These are phyloP conservation scores for Starmerella davenportii DNA, from an alignment of 805 yeast genomes.

Conservation along the genomic window DNA sequence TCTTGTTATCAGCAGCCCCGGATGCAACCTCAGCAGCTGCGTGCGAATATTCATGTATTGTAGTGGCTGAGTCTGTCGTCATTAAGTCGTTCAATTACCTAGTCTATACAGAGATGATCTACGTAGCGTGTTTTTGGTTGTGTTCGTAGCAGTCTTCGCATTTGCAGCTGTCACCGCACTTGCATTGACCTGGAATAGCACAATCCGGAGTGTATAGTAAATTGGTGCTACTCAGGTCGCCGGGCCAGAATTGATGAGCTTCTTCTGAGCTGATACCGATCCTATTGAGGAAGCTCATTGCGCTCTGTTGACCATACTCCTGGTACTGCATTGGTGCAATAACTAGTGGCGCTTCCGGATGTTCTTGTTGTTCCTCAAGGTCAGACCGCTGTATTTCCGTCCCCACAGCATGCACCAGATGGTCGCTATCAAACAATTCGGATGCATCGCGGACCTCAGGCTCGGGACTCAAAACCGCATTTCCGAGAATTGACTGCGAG, in stretches of 20 bases:
- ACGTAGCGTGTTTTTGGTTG: background rate
- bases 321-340: conserved; percentile 24
- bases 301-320: conserved; percentile 2
- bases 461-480: no score
- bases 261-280: conserved; percentile 18
- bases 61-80: no score
- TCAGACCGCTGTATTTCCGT: no score
- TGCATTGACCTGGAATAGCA: conserved; percentile 25
- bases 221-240: conserved; percentile 9
- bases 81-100: no score
- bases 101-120: no score
- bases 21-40: no score
- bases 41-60: no score
- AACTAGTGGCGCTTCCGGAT: conserved; percentile 15
- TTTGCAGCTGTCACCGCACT: conserved; percentile 23
- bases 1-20: no score
- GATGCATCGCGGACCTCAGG: no score
- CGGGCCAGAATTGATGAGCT: conserved; percentile 17
- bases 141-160: conserved; percentile 23
- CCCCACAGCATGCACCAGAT: no score
- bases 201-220: conserved; percentile 23
- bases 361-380: background rate
- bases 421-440: no score
- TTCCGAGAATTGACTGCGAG: no score
- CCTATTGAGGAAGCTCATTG: conserved; percentile 11